phyloP scores from a whole-genome alignment of 352 stramenopile genomes.

The Globisporangium paddicum region DNA sequence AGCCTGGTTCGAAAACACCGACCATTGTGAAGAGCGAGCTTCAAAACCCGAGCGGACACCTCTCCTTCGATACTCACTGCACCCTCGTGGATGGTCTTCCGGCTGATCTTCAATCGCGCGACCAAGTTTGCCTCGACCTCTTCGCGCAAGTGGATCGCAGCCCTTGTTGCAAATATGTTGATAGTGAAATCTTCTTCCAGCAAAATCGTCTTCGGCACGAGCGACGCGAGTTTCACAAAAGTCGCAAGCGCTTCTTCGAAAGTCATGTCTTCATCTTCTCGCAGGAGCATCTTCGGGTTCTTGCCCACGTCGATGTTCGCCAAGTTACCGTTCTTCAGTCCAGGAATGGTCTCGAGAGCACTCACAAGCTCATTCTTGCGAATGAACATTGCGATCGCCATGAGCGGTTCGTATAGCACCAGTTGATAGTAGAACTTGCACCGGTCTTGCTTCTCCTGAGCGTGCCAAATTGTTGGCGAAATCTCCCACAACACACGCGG shows the following conservation, averaged over 20 bases:
- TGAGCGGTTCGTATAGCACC: conserved; percentile 51
- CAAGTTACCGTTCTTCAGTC: conserved; percentile 66
- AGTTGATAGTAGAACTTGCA: conserved; percentile 73
- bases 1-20: conserved; percentile 66
- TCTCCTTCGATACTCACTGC: conserved; percentile 52
- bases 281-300: conserved; percentile 54
- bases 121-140: conserved; percentile 68
- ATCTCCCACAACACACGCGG: conserved; percentile 71
- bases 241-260: conserved; percentile 53
- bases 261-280: conserved; percentile 33
- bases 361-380: conserved; percentile 87
- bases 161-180: conserved; percentile 36
- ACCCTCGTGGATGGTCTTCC: conserved; percentile 43
- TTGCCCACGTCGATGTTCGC: conserved; percentile 62
- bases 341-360: conserved; percentile 65
- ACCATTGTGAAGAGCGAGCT: conserved; percentile 88
- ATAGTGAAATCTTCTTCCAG: conserved; percentile 63
- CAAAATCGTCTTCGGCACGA: conserved; percentile 54
- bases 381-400: conserved; percentile 56
- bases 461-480: conserved; percentile 43
- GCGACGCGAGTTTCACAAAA: conserved; percentile 51
- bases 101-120: conserved; percentile 54
- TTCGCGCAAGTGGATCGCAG: conserved; percentile 66
- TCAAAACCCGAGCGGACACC: conserved; percentile 72
- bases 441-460: conserved; percentile 41